phyloP scores from a whole-genome alignment of 495 filamentous ascomycete genomes.

The Sordaria brevicollis region DNA sequence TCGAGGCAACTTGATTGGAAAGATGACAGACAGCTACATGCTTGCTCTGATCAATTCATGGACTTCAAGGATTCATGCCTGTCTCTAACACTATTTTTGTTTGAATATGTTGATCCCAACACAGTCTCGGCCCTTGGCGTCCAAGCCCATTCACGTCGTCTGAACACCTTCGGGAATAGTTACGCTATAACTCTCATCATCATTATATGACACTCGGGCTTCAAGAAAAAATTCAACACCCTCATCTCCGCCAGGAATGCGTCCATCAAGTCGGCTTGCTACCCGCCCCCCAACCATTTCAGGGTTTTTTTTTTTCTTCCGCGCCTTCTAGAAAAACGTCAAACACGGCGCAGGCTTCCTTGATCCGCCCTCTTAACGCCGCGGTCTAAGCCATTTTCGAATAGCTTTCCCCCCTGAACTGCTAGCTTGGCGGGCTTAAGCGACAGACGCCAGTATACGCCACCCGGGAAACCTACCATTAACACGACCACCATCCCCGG shows the following conservation, averaged over 20 bases:
- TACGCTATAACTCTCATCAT: too few species aligned
- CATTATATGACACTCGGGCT: not conserved
- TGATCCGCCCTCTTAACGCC: not conserved
- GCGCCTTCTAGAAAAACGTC: not conserved
- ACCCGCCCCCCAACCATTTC: not conserved
- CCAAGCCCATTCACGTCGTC: not conserved
- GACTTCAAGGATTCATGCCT: not conserved
- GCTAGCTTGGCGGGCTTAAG: not conserved
- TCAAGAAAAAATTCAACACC: not conserved
- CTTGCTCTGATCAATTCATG: not conserved
- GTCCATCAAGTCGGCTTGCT: not conserved
- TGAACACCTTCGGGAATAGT: not conserved
- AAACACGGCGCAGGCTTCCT: not conserved
- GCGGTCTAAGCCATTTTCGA: not conserved
- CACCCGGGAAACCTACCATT: not conserved
- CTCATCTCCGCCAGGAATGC: not conserved
- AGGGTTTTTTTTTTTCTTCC: too few species aligned
- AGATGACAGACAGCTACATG: not conserved
- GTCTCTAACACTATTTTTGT: not conserved
- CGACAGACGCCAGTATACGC: not conserved
- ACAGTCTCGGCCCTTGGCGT: not conserved
- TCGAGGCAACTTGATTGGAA: not conserved
- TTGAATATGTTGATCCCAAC: not conserved
- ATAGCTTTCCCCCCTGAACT: not conserved
- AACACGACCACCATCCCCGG: not conserved